A percentile compares a stretch with the other conserved stretches of the same genome.
phyloP scores from a whole-genome alignment of 2,329 filamentous ascomycete species.

The Cercospora sp. region DNA sequence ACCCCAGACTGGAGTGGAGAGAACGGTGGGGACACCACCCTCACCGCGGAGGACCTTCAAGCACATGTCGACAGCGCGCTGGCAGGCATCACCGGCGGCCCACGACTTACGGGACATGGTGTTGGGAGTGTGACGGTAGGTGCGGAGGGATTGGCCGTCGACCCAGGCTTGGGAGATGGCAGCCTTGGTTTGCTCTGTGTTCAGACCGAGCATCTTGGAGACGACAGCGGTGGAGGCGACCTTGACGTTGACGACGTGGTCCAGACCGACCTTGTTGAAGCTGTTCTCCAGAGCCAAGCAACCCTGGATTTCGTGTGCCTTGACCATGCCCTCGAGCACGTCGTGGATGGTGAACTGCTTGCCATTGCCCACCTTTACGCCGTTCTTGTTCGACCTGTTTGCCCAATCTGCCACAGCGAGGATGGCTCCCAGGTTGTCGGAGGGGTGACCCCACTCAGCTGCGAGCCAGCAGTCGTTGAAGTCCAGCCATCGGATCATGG shows the following conservation, averaged over 20 bases:
- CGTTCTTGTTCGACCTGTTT: conserved; percentile 87
- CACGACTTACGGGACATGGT: conserved; percentile 99
- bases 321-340: conserved; percentile 90
- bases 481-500: conserved; percentile 98
- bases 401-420: conserved; percentile 97
- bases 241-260: conserved; percentile 98
- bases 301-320: conserved; percentile 98
- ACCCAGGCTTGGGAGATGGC: conserved; percentile 97
- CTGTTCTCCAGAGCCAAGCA: conserved; percentile 96
- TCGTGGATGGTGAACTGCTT: conserved; percentile 88
- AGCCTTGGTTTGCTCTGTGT: conserved; percentile 87
- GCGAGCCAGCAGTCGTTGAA: conserved; percentile 99
- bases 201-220: conserved; percentile 89
- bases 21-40: conserved; percentile 84
- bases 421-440: conserved; percentile 96
- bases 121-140: conserved; percentile 96
- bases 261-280: conserved; percentile 96
- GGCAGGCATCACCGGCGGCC: conserved; percentile 97
- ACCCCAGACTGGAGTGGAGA: conserved; percentile 91
- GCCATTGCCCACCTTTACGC: conserved; percentile 68
- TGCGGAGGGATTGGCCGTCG: conserved; percentile 92
- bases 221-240: conserved; percentile 93
- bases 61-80: conserved; percentile 95
- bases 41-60: conserved; percentile 97
- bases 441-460: conserved; percentile 98